phyloP scores from a whole-genome alignment of 345 rosid species.

The Heritiera littoralis region DNA sequence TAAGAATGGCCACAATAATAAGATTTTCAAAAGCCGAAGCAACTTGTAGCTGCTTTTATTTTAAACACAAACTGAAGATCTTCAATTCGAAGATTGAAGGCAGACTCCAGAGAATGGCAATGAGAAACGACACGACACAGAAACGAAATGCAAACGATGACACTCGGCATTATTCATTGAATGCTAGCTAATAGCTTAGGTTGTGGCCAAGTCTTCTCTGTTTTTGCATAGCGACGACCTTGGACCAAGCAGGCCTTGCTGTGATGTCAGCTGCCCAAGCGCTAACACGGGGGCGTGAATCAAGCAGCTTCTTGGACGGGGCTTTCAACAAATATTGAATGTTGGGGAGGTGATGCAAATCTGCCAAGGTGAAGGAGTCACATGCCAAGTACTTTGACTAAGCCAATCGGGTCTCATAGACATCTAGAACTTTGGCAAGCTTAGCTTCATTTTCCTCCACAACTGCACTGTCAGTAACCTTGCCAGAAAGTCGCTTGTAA shows the following conservation, averaged over 20 bases:
- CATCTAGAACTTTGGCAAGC: constrained; percentile 52
- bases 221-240: constrained; percentile 49
- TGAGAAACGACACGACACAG: background rate
- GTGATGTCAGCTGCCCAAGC: constrained; percentile 60
- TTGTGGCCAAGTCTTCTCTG: background rate
- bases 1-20: no score
- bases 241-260: constrained; percentile 59
- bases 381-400: constrained; percentile 63
- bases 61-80: no score
- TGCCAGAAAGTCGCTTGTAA: constrained; percentile 49
- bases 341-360: constrained; percentile 74
- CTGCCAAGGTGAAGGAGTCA: constrained; percentile 61
- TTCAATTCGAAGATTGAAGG: no score
- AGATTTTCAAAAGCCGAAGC: no score
- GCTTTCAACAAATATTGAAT: constrained; percentile 42
- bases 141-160: background rate
- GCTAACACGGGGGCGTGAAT: constrained; percentile 45
- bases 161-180: background rate
- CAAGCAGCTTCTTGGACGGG: constrained; percentile 44
- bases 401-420: constrained; percentile 59
- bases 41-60: no score
- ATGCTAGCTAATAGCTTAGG: background rate
- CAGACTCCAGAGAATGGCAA: background rate
- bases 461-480: constrained; percentile 46
- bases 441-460: constrained; percentile 60